Percentiles rank a stretch among this genome's conserved stretches.
These are phyloP conservation scores for Claviceps sp. DNA, from an alignment of 2,329 filamentous ascomycete species.

Conservation along the genomic window DNA sequence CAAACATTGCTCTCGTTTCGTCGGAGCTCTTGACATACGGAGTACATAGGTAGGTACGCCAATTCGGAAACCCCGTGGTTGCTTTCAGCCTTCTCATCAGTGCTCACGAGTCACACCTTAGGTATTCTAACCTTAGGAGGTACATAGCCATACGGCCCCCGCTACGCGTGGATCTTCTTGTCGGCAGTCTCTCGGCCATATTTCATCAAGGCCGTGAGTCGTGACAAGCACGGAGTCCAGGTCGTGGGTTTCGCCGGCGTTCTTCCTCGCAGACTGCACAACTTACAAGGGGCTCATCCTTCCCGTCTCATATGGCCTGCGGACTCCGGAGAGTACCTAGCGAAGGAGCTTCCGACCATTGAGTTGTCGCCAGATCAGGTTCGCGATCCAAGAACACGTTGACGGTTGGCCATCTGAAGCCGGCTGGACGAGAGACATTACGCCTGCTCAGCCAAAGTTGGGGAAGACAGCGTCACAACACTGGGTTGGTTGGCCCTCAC, in stretches of 20 bases:
- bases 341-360: not conserved
- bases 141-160: not conserved
- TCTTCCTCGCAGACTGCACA: not conserved
- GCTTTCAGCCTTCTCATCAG: no score
- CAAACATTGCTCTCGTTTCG: no score
- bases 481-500: not conserved
- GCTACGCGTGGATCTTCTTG: slow-evolving; percentile 2
- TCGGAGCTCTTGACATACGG: no score
- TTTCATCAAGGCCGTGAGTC: not conserved
- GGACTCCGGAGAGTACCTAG: not conserved
- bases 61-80: no score
- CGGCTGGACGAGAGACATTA: no score
- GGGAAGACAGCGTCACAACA: no score
- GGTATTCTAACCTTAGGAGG: not conserved
- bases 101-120: no score
- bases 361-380: no score
- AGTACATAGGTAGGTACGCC: no score
- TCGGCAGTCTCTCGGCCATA: slow-evolving; percentile 8
- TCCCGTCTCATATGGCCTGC: not conserved
- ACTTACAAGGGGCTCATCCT: not conserved
- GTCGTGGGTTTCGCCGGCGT: not conserved
- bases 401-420: no score
- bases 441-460: no score
- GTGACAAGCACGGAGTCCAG: not conserved
- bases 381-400: no score